phyloP scores from a whole-genome alignment of 176 grass and related monocot genomes.

The Saccharum spontaneum region DNA sequence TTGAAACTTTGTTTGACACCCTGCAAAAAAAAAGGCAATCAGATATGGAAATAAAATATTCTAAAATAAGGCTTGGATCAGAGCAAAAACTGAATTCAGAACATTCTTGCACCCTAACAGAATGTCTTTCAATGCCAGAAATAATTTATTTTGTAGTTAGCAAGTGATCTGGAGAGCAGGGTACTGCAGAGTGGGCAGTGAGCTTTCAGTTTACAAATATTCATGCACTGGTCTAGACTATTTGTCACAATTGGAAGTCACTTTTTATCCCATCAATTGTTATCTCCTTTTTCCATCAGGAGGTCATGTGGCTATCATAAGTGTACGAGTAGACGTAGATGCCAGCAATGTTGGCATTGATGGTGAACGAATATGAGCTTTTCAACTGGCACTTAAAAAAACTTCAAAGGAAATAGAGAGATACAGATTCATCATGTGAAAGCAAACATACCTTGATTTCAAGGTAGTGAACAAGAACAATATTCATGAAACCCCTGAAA shows the following conservation, averaged over 20 bases:
- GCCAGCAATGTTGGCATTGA: not conserved
- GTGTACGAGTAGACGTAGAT: not conserved
- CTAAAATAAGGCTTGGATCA: conserved; percentile 1
- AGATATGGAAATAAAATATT: conserved; percentile 16
- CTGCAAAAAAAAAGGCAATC: conserved; percentile 52
- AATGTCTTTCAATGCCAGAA: not conserved
- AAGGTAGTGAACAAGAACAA: conserved; percentile 98
- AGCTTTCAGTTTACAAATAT: conserved; percentile 15
- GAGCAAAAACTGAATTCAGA: not conserved
- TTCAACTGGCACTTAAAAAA: not conserved
- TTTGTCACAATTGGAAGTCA: not conserved
- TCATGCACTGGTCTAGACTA: not conserved
- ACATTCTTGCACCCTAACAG: not conserved
- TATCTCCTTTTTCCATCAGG: not conserved
- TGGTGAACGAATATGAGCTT: not conserved
- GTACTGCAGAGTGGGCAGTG: not conserved
- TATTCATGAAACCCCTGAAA: conserved; percentile 93
- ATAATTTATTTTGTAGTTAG: not conserved
- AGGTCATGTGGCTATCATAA: not conserved
- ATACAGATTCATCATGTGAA: not conserved
- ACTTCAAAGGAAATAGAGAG: not conserved
- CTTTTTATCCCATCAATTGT: not conserved
- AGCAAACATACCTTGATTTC: conserved; percentile 81
- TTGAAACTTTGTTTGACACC: conserved; percentile 79
- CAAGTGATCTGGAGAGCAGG: not conserved